Conservation (phyloP, 305 asterid genomes). For the Fraxinus nigra region DNA sequence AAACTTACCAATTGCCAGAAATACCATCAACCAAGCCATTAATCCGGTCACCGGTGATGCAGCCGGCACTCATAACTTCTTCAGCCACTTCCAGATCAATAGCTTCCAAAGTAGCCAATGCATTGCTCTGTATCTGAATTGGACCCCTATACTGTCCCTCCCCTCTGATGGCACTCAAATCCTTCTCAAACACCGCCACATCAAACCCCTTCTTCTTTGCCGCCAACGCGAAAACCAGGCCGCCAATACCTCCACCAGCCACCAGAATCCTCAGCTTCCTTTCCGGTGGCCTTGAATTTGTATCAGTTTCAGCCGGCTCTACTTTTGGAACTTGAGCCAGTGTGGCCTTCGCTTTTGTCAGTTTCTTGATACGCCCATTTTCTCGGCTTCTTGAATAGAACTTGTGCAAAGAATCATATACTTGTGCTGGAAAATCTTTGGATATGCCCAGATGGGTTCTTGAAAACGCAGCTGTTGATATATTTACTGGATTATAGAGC, state of each 20-base stretch:
- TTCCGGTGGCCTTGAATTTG: slow-evolving; percentile 20
- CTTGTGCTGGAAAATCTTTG: slow-evolving; percentile 32
- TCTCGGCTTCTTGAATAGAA: slow-evolving; percentile 22
- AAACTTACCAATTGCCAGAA: slow-evolving; percentile 77
- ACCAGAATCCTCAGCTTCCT: slow-evolving; percentile 71
- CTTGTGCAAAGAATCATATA: slow-evolving; percentile 29
- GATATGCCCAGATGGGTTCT: slow-evolving; percentile 30
- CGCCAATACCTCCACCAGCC: slow-evolving; percentile 96
- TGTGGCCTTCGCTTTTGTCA: slow-evolving; percentile 27
- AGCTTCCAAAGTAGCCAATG: slow-evolving; percentile 90
- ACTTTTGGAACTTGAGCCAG: slow-evolving; percentile 26
- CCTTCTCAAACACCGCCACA: slow-evolving; percentile 85
- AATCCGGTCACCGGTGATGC: slow-evolving; percentile 87
- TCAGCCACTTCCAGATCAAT: slow-evolving; percentile 88
- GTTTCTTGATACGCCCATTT: slow-evolving; percentile 34
- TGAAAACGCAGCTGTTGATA: slow-evolving; percentile 39
- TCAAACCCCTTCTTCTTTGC: slow-evolving; percentile 80
- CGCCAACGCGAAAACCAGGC: slow-evolving; percentile 86
- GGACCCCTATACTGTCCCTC: slow-evolving; percentile 96
- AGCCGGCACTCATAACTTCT: slow-evolving; percentile 64
- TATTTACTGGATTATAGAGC: slow-evolving; percentile 45
- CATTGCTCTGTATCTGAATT: slow-evolving; percentile 91
- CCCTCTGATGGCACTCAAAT: slow-evolving; percentile 91
- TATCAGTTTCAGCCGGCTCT: slow-evolving; percentile 21
- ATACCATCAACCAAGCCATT: slow-evolving; percentile 89